Base-by-base conservation (phyloP, 2,329 filamentous ascomycete species). In the Lasiodiplodia sp. region DNA sequence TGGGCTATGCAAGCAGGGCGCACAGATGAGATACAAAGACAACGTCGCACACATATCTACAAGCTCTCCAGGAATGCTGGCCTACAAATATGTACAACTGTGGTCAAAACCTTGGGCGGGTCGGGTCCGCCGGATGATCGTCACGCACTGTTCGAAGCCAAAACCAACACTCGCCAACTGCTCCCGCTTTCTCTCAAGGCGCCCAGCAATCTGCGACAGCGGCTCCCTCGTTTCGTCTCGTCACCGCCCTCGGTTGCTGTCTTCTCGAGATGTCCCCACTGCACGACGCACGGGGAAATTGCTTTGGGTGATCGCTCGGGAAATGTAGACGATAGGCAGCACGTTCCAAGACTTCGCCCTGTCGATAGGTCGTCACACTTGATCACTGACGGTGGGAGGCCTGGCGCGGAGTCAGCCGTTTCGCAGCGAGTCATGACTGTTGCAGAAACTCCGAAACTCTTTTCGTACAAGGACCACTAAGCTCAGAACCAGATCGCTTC, bases 61-160 rank as follows among this genome's bases (percentile, higher is more conserved):
- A 34, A 34, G 8, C 31, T 10, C 2, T 34, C 31, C 7, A 34
- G 31, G 31, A 34, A 34, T 34, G 8, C 31, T 10, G 31, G 10
- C 8, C 31, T 34, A 34, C 31, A 34, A 10, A 34, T 34, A 11
- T n/a, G n/a, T 31, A 4, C 10, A 53, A 16, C 11, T 31, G 11
- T 21, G 31, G 31, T 38, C 28, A n/a, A 37, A 38, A 18, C 34
- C 23, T 25, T 38, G 37, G 11, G 16, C 37, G 58, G 40, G 44
- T 28, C 58, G 58, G 58, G 58, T 31, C 18, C 18, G 21, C 58
- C 58, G 58, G 58, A 63, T 63, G 58, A 63, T 63, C 58, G 44
- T 28, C 40, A 63, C 58, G 58, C 58, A 63, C 58, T 51, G 58
- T 63, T 63, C 58, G 58, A 63, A 63, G 58, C 44, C 38, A 63